A percentile compares a stretch with the other conserved stretches of the same genome.
Evolutionary conservation across 306 rosid species (phyloP).

Genomic region (Vigna reflexopilosa): DNA sequence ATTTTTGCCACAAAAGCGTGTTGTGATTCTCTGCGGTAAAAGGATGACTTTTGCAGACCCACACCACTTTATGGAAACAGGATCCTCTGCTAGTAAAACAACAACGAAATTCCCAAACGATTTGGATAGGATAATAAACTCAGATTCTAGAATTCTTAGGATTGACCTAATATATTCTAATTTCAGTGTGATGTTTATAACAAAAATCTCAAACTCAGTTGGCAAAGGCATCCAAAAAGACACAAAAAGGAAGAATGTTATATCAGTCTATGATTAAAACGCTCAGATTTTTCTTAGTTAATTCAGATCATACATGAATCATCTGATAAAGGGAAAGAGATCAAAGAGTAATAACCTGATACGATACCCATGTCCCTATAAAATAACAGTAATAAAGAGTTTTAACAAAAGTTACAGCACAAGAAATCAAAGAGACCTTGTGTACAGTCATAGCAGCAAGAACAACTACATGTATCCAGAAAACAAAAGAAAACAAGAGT

Average conservation of each 20-base stretch:
- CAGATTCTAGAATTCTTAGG: no score
- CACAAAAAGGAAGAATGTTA: constrained; percentile 13
- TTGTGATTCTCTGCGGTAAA: neutral
- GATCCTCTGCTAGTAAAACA: neutral
- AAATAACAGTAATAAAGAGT: neutral
- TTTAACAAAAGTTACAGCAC: constrained; percentile 60
- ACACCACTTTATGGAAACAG: neutral
- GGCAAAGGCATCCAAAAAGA: constrained; percentile 3
- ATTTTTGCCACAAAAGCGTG: neutral
- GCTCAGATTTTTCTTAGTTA: neutral
- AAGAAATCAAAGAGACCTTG: constrained; percentile 59
- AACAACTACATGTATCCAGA: constrained; percentile 59
- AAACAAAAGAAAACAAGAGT: neutral
- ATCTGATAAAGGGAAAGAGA: neutral
- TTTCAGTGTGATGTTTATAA: no score
- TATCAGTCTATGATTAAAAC: constrained; percentile 10
- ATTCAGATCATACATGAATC: constrained; percentile 26
- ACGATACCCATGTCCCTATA: neutral
- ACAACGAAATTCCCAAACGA: constrained; percentile 3
- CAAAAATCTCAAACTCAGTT: constrained; percentile 5
- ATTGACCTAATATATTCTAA: no score
- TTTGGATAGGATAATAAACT: neutral
- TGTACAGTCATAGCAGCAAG: constrained; percentile 68
- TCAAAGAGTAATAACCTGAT: neutral
- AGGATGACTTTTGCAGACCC: constrained; percentile 17